Evolutionary conservation across 2,329 filamentous ascomycete species (phyloP).

Genomic region (Colletotrichum sansevieriae): DNA sequence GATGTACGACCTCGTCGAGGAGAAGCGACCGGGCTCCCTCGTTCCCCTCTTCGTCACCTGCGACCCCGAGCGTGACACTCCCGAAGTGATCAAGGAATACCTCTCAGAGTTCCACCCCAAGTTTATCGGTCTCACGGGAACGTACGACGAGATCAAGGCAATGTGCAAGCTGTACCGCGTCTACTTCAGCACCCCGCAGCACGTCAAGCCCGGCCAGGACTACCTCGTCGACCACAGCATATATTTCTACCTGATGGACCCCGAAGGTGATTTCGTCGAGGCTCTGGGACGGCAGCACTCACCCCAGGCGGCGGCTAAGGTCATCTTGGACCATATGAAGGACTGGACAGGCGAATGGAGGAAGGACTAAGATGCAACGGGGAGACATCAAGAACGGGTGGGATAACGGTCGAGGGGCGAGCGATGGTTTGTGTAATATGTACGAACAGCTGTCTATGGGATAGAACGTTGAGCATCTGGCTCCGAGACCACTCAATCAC

Average conservation of each 20-base stretch:
- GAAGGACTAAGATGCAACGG: slow-evolving; percentile 20
- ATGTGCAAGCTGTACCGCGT: slow-evolving; percentile 97
- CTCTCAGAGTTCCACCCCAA: slow-evolving; percentile 89
- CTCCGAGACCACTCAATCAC: slow-evolving; percentile 39
- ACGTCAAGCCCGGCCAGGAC: slow-evolving; percentile 93
- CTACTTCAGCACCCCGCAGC: slow-evolving; percentile 93
- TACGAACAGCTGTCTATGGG: slow-evolving; percentile 36
- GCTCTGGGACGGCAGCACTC: slow-evolving; percentile 95
- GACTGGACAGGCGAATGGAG: slow-evolving; percentile 59
- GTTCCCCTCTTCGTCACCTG: slow-evolving; percentile 94
- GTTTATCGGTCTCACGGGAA: slow-evolving; percentile 90
- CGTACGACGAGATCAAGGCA: slow-evolving; percentile 92
- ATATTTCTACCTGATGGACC: slow-evolving; percentile 99
- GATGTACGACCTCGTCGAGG: slow-evolving; percentile 83
- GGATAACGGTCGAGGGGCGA: background rate
- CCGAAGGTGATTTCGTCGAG: slow-evolving; percentile 97
- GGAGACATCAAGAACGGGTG: background rate
- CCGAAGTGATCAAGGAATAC: slow-evolving; percentile 86
- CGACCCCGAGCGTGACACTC: slow-evolving; percentile 91
- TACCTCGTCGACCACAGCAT: slow-evolving; percentile 99
- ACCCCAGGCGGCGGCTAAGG: slow-evolving; percentile 83
- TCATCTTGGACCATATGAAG: slow-evolving; percentile 89
- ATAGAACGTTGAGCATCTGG: slow-evolving; percentile 35
- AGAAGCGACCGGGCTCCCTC: slow-evolving; percentile 65
- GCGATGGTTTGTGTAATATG: slow-evolving; percentile 33